Evolutionary conservation across 176 grass and related monocot genomes (phyloP).

Genomic region (Miscanthus lutarioriparius): DNA sequence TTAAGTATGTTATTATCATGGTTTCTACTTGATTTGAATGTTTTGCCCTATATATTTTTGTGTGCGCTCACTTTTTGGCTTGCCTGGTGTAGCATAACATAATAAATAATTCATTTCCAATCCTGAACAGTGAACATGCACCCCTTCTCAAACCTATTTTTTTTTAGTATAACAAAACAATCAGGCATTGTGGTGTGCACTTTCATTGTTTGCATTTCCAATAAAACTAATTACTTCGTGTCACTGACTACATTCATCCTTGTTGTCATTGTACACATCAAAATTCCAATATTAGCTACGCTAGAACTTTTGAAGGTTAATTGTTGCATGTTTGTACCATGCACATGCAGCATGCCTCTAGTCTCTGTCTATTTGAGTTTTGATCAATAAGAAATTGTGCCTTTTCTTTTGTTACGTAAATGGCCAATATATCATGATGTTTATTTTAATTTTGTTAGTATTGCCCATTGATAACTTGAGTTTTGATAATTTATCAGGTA

Average conservation of each 20-base stretch:
- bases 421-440: background rate
- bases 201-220: background rate
- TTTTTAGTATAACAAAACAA: conserved; percentile 1
- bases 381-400: background rate
- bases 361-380: background rate
- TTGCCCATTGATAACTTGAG: conserved; percentile 29
- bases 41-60: background rate
- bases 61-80: background rate
- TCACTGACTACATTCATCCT: background rate
- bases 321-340: background rate
- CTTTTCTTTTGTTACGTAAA: conserved; percentile 10
- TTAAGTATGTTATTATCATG: background rate
- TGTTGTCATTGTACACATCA: background rate
- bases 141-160: background rate
- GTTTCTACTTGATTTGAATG: conserved; percentile 24
- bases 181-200: background rate
- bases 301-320: background rate
- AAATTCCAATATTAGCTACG: conserved; percentile 10
- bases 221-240: background rate
- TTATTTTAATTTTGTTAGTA: conserved; percentile 19
- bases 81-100: background rate
- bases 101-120: background rate
- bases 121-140: background rate
- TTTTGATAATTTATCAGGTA: conserved; percentile 57
- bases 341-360: background rate